These are phyloP conservation scores for Fusarium nelsonii DNA, from an alignment of 2,329 filamentous ascomycete species.

Conservation along the genomic window DNA sequence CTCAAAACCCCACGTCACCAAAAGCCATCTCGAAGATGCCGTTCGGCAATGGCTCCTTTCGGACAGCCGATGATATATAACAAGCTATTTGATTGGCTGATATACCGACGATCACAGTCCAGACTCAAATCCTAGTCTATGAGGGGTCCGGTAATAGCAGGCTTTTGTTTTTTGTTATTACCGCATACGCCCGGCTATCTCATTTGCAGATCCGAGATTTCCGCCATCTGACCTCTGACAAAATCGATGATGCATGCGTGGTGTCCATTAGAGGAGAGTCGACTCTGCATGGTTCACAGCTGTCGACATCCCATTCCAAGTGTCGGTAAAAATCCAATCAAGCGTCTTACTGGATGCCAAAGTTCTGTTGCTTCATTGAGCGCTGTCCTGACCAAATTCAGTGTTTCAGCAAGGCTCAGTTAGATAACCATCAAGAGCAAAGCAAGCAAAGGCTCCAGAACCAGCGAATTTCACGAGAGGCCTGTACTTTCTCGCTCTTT, in stretches of 20 bases:
- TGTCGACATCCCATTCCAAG: neutral
- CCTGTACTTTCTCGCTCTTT: neutral
- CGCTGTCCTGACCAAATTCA: neutral
- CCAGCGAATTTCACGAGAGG: neutral
- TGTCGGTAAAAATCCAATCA: neutral
- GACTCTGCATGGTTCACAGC: neutral
- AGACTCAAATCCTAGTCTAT: neutral
- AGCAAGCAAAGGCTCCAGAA: neutral
- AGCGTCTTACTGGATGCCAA: neutral
- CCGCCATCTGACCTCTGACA: slow-evolving; percentile 1
- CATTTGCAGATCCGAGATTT: slow-evolving; percentile 35
- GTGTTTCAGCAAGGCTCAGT: neutral
- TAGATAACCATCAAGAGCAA: neutral
- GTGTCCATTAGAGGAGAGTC: slow-evolving; percentile 2
- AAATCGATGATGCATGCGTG: slow-evolving; percentile 8
- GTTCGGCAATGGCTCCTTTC: slow-evolving; percentile 19
- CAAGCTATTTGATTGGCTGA: neutral
- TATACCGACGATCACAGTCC: neutral
- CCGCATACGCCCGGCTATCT: slow-evolving; percentile 33
- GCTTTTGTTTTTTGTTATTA: neutral
- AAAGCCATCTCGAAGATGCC: slow-evolving; percentile 10
- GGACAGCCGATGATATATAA: slow-evolving; percentile 13
- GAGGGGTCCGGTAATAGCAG: slow-evolving; percentile 3
- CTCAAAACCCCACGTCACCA: slow-evolving; percentile 7
- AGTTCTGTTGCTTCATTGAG: neutral